These are phyloP conservation scores for Brassica rapa DNA, from an alignment of 345 rosid genomes.

Conservation along the genomic window DNA sequence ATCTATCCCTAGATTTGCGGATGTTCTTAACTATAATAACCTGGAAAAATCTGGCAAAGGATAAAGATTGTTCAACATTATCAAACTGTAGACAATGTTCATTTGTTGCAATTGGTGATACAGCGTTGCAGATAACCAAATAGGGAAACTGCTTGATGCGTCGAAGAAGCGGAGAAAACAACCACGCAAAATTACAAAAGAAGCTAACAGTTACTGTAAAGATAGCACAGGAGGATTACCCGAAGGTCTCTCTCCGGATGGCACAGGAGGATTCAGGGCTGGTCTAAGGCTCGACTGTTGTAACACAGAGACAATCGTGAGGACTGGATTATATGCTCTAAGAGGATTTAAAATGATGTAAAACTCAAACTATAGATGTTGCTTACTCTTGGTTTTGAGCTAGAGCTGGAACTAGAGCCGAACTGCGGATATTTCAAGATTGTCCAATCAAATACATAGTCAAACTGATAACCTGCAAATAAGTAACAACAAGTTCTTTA, in stretches of 20 bases:
- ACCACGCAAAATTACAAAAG: not conserved
- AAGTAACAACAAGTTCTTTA: constrained; percentile 1
- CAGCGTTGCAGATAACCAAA: not conserved
- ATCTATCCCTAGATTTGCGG: no score
- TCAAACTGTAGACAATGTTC: no score
- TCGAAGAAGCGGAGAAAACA: constrained; percentile 4
- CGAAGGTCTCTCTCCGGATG: constrained; percentile 67
- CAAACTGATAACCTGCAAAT: constrained; percentile 88
- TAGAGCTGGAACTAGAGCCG: constrained; percentile 68
- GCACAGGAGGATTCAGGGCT: constrained; percentile 52
- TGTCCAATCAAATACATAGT: constrained; percentile 97
- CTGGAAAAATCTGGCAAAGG: not conserved
- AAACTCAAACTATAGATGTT: not conserved
- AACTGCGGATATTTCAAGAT: constrained; percentile 87
- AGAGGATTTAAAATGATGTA: not conserved
- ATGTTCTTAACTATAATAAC: not conserved
- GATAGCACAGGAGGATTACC: constrained; percentile 52
- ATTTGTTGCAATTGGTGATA: no score
- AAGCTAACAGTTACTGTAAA: not conserved
- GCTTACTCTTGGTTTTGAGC: constrained; percentile 80
- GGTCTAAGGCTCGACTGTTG: constrained; percentile 63
- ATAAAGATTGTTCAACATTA: not conserved
- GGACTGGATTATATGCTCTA: not conserved
- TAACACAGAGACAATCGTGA: constrained; percentile 27
- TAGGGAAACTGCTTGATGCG: not conserved